Evolutionary conservation across 805 yeast genomes (phyloP).

Genomic region (Candida manassasensis): DNA sequence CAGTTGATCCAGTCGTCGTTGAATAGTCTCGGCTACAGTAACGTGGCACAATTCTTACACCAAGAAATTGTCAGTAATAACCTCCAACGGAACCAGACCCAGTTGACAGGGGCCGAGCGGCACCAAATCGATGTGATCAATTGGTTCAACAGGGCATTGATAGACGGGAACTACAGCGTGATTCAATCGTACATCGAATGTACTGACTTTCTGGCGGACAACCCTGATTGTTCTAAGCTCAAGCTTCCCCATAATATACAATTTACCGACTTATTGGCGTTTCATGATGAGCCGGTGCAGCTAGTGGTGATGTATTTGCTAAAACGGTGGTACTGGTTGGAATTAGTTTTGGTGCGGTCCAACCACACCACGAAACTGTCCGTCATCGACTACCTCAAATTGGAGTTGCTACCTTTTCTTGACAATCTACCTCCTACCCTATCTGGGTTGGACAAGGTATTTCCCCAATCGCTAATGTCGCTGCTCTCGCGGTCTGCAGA

Average conservation of each 20-base stretch:
- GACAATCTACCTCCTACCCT: conserved; percentile 15
- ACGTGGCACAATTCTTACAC: conserved; percentile 19
- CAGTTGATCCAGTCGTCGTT: conserved; percentile 28
- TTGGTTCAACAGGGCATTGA: conserved; percentile 16
- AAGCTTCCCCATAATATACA: neutral
- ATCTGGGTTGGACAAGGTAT: neutral
- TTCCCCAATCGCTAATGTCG: neutral
- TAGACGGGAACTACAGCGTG: conserved; percentile 11
- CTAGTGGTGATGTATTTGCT: conserved; percentile 18
- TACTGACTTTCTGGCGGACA: neutral
- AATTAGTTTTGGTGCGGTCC: conserved; percentile 10
- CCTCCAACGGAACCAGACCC: conserved; percentile 1
- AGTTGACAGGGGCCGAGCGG: conserved; percentile 4
- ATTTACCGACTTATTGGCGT: conserved; percentile 7
- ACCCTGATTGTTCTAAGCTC: neutral
- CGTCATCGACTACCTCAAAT: conserved; percentile 20
- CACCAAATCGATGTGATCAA: conserved; percentile 9
- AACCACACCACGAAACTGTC: conserved; percentile 7
- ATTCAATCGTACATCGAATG: conserved; percentile 10
- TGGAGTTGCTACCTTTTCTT: conserved; percentile 23
- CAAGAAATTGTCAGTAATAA: conserved; percentile 6
- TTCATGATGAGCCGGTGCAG: conserved; percentile 2
- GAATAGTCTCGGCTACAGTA: conserved; percentile 25
- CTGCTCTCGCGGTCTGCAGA: conserved; percentile 18
- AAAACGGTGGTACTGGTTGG: conserved; percentile 20